Evolutionary conservation across 2,329 filamentous ascomycete genomes (phyloP), one percentile per base, ranked within the genome.

Genomic region (Phaeophleospora eucalypticola): DNA sequence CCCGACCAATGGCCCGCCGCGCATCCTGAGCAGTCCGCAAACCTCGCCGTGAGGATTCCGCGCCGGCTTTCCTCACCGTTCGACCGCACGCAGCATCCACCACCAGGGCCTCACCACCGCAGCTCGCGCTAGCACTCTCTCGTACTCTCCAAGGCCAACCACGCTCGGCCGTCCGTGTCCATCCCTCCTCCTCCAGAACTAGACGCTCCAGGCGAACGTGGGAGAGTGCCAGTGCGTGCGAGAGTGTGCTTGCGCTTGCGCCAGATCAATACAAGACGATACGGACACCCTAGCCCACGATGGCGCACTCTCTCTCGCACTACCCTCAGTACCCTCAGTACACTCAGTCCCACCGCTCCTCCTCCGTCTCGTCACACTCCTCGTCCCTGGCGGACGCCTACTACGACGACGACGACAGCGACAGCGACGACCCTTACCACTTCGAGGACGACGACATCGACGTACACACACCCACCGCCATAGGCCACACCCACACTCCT

Each of bases 391-490:
- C 43, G 43, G 43, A 45, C 29, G 37, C 29, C 36, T 46, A 34
- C 37, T 39, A 41, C 37, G 18, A 41, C 37, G 44, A 41, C 37
- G 18, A 34, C 43, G 51, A 68, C 70, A n/a, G n/a, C n/a, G n/a
- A n/a, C n/a, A 45, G 68, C 79, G 49, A 72, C 72, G 57, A 71
- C 77, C 56, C 80, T 80, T 63, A 14, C 29, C 37, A 46, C 43
- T 2, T 40, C 29, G 18, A 12, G 14, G 15, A 41, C 15, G 21
- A 29, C 21, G 36, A 19, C 2, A 3, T 4, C 36, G 9, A 19
- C 35, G 6, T 4, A 17, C 12, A 6, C 12, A 3, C 6, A 21
- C 15, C 14, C 32, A 43, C 2, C 17, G 21, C 34, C 36, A 18
- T 10, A 9, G 20, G 20, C 17, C 15, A 16, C 17, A 17, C 4